Evolutionary conservation across 805 yeast genomes (phyloP), one percentile per base, ranked within the genome.

Genomic region (Torulaspora indica): DNA sequence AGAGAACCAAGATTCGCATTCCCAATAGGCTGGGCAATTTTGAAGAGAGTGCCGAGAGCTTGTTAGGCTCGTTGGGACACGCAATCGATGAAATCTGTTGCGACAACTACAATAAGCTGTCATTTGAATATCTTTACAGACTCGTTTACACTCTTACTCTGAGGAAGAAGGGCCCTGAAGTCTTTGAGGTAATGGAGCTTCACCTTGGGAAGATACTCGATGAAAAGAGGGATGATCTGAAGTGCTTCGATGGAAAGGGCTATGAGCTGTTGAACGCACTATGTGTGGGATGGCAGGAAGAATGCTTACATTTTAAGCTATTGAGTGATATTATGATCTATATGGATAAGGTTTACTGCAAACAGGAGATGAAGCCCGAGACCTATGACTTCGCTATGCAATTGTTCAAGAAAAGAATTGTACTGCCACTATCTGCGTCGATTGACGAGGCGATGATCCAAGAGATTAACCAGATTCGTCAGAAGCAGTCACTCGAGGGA

Each of bases 321-420:
- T 76, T 87, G 35, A 77, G 90, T 54, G 95, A 90, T 61, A 85
- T 89, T 3, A 68, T 87, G 59, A 82, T 89, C 85, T 89, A 89
- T 57, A 64, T 90, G 58, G 95, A 89, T 58, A 74, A 95, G 35
- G 95, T 86, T 0, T 88, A 85, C 54, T 85, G 89, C 22, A 81
- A 78, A 52, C 90, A 83, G 51, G 70, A 72, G 43, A 81, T 77
- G 53, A 67, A 78, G 40, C 78, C 84, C 3, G 67, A 81, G 45
- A 72, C 83, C 2, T 82, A 81, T 57, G 96, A 89, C 57, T 71
- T 81, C 38, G 95, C 95, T 0, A 70, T 88, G 18, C 74, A 74
- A 25, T 61, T 81, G 7, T 89, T 87, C 60, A 75, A 83, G 47
- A 81, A 78, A 30, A 67, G 71, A 20, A 71, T 88, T 5, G 64